Percentiles rank a stretch among this genome's conserved stretches.
These are phyloP conservation scores for Solanum piurae DNA, from an alignment of 257 asterid genomes.

Conservation along the genomic window DNA sequence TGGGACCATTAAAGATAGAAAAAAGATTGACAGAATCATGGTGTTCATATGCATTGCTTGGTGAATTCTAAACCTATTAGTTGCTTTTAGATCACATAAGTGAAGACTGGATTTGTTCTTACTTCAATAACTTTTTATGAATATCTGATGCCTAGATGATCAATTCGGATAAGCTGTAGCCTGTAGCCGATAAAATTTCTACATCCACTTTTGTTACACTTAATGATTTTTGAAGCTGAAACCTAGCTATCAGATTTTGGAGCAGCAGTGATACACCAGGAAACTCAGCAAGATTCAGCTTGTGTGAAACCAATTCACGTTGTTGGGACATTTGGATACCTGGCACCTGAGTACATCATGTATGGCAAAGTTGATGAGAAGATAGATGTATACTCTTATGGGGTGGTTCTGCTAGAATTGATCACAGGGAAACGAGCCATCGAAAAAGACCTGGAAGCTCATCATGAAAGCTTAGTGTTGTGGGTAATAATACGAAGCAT, in stretches of 20 bases:
- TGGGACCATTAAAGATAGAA: background rate
- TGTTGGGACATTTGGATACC: constrained; percentile 53
- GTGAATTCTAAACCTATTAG: background rate
- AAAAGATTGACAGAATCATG: background rate
- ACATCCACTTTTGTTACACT: background rate
- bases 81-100: background rate
- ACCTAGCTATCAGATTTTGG: constrained; percentile 69
- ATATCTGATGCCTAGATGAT: background rate
- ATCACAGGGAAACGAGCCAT: constrained; percentile 74
- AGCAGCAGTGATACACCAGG: constrained; percentile 37
- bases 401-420: constrained; percentile 69
- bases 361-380: constrained; percentile 83
- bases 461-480: constrained; percentile 57
- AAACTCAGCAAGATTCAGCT: constrained; percentile 17
- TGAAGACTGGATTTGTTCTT: background rate
- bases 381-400: constrained; percentile 75
- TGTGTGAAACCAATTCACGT: constrained; percentile 32
- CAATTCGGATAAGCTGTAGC: background rate
- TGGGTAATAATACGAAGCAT: constrained; percentile 32
- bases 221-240: background rate
- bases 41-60: background rate
- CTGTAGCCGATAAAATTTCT: background rate
- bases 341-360: constrained; percentile 85
- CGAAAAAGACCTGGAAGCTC: constrained; percentile 20
- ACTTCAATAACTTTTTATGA: background rate